phyloP scores from a whole-genome alignment of 2,329 filamentous ascomycete species.

The Colletotrichum orbiculare region DNA sequence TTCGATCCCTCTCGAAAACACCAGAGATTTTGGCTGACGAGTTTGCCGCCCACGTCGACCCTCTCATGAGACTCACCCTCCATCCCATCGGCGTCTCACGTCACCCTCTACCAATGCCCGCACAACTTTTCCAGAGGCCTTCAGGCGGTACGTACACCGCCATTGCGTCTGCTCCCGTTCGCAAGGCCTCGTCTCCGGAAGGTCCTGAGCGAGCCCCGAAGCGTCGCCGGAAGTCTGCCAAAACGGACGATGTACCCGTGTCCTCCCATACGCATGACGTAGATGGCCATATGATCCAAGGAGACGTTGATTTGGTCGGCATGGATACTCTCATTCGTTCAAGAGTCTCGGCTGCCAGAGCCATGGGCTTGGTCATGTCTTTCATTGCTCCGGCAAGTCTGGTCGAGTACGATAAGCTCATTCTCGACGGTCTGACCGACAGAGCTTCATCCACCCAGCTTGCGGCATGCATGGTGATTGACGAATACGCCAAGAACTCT shows the following conservation, averaged over 20 bases:
- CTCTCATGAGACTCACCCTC: constrained; percentile 86
- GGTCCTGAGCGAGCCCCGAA: constrained; percentile 74
- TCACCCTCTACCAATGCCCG: constrained; percentile 92
- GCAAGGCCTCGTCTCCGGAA: constrained; percentile 64
- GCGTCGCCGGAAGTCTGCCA: constrained; percentile 86
- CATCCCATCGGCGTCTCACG: constrained; percentile 93
- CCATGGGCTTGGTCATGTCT: constrained; percentile 86
- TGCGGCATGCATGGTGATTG: constrained; percentile 83
- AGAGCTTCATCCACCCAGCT: constrained; percentile 88
- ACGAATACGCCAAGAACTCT: constrained; percentile 82
- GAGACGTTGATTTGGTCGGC: constrained; percentile 94
- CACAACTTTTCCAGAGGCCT: constrained; percentile 88
- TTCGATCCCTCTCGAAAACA: constrained; percentile 74
- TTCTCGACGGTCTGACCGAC: constrained; percentile 76
- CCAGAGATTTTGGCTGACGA: constrained; percentile 75
- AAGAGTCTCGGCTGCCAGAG: constrained; percentile 85
- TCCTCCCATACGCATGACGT: constrained; percentile 88
- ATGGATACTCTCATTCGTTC: constrained; percentile 89
- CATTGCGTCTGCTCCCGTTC: constrained; percentile 55
- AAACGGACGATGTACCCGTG: constrained; percentile 75
- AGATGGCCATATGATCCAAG: constrained; percentile 97
- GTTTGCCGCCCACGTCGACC: constrained; percentile 78
- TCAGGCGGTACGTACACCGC: constrained; percentile 85
- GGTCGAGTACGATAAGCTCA: constrained; percentile 71
- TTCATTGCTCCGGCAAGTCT: constrained; percentile 74